A percentile compares a stretch with the other conserved stretches of the same genome.
These are phyloP conservation scores for Guyanaporus albipodus DNA, from an alignment of 768 basidiomycete species.

Conservation along the genomic window DNA sequence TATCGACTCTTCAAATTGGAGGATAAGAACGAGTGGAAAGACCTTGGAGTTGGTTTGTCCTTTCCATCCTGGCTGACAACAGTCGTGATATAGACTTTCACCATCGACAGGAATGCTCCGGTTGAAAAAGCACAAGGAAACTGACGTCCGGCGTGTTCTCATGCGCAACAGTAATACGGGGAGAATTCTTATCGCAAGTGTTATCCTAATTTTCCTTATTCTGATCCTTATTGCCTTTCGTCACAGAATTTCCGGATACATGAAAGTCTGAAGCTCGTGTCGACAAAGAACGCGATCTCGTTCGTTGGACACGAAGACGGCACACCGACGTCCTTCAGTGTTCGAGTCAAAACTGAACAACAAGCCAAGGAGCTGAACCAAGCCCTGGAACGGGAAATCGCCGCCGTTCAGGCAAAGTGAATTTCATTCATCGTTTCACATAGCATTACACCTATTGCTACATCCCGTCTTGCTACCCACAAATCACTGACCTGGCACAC, in stretches of 20 bases:
- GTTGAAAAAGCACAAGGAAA: conserved; percentile 71
- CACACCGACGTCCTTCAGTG: conserved; percentile 53
- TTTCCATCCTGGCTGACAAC: background rate
- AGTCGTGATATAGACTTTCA: background rate
- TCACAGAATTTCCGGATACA: conserved; percentile 74
- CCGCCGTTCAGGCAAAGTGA: conserved; percentile 35
- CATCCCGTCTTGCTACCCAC: conserved; percentile 18
- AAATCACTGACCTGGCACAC: background rate
- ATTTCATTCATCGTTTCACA: conserved; percentile 6
- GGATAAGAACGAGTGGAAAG: conserved; percentile 51
- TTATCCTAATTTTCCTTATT: background rate
- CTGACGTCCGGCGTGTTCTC: conserved; percentile 53
- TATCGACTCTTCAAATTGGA: conserved; percentile 55
- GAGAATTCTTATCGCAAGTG: conserved; percentile 67
- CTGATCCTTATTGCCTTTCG: conserved; percentile 8
- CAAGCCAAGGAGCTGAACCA: conserved; percentile 54
- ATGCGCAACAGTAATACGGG: conserved; percentile 72
- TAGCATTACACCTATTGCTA: conserved; percentile 25
- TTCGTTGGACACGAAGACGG: conserved; percentile 68
- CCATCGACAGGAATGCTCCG: conserved; percentile 56
- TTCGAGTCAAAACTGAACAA: conserved; percentile 58
- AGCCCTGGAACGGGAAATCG: conserved; percentile 60
- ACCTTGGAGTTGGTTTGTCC: conserved; percentile 62
- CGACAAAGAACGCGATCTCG: conserved; percentile 49
- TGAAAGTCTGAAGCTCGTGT: conserved; percentile 49